Conservation (phyloP, 352 stramenopile species). For the Phytophthora agathidicida region DNA sequence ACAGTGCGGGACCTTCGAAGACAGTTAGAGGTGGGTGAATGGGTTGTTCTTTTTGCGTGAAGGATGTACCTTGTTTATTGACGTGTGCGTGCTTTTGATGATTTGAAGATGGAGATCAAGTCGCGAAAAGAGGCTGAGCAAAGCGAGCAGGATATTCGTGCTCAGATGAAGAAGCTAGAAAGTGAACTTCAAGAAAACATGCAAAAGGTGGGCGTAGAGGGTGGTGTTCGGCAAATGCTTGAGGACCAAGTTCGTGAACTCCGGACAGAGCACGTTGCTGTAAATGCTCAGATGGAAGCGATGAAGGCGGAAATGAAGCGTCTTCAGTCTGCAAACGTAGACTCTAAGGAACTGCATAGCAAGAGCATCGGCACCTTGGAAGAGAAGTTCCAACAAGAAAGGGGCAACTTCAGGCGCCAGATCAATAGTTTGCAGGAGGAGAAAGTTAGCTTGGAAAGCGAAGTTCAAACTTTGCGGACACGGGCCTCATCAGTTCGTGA, state of each 20-base stretch:
- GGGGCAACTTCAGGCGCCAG: conserved; percentile 37
- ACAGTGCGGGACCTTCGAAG: conserved; percentile 56
- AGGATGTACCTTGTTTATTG: conserved; percentile 7
- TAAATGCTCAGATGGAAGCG: conserved; percentile 84
- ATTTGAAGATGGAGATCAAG: conserved; percentile 31
- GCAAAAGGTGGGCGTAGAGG: conserved; percentile 65
- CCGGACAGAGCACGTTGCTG: conserved; percentile 72
- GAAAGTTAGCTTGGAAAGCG: conserved; percentile 78
- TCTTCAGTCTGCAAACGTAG: conserved; percentile 43
- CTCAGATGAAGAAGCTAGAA: conserved; percentile 56
- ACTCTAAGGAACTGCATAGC: conserved; percentile 44
- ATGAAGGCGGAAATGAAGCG: conserved; percentile 76
- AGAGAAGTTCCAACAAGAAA: conserved; percentile 48
- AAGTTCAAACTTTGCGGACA: conserved; percentile 68
- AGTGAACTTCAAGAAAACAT: conserved; percentile 54
- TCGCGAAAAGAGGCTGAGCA: conserved; percentile 36
- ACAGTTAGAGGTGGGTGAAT: conserved; percentile 51
- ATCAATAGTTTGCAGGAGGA: conserved; percentile 73
- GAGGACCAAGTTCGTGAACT: conserved; percentile 76
- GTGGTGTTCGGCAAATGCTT: conserved; percentile 71
- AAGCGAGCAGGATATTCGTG: conserved; percentile 38
- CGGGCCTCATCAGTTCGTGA: conserved; percentile 58
- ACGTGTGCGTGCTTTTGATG: background rate
- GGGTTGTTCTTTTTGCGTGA: background rate
- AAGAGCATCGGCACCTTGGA: conserved; percentile 41